These are phyloP conservation scores for Casuarina cunninghamiana DNA, from an alignment of 306 rosid species.

Conservation along the genomic window DNA sequence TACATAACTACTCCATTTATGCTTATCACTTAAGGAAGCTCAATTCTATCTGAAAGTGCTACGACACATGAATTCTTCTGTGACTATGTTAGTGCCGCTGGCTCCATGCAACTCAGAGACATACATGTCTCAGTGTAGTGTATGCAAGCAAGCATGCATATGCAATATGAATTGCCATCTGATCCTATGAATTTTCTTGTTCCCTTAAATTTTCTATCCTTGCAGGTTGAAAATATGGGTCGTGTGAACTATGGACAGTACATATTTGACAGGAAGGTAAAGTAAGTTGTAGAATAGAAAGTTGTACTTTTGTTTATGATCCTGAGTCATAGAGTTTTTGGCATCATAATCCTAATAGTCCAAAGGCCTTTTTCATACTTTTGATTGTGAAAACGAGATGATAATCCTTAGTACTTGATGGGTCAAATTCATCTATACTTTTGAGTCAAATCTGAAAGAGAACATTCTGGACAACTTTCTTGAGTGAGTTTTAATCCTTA, in stretches of 20 bases:
- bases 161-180: neutral
- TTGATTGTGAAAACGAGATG: neutral
- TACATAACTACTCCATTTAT: conserved; percentile 26
- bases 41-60: neutral
- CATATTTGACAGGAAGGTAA: conserved; percentile 86
- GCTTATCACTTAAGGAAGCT: neutral
- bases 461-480: neutral
- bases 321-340: neutral
- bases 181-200: conserved; percentile 1
- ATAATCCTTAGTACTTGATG: neutral
- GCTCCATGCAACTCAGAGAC: neutral
- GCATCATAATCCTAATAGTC: neutral
- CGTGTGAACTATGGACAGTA: conserved; percentile 79
- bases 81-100: neutral
- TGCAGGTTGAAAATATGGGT: conserved; percentile 93
- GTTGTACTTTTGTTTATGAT: conserved; percentile 1
- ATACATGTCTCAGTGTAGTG: neutral
- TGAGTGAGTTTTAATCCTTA: neutral
- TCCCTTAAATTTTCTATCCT: conserved; percentile 19
- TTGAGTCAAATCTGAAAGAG: neutral
- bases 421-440: neutral
- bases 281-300: neutral
- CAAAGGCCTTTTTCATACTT: neutral
- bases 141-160: neutral
- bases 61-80: neutral